Evolutionary conservation across 257 asterid genomes (phyloP).

Genomic region (Pogostemon cablin): DNA sequence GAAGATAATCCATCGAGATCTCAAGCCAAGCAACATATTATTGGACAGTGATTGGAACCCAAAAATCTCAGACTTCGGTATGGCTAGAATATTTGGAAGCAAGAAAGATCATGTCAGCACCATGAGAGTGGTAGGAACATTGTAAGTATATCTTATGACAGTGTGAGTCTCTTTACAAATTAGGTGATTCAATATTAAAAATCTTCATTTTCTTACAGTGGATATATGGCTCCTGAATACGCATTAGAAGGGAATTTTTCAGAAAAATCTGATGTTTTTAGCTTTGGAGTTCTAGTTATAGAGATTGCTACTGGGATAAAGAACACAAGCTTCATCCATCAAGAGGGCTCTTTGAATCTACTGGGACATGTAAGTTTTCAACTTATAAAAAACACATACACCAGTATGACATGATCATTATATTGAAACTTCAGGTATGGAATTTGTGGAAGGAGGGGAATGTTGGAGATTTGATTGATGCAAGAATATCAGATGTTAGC

Average conservation of each 20-base stretch:
- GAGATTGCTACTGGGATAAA: constrained; percentile 55
- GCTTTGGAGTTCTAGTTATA: constrained; percentile 48
- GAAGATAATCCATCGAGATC: constrained; percentile 6
- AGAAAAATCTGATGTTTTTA: constrained; percentile 21
- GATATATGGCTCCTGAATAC: constrained; percentile 27
- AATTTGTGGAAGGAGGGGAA: constrained; percentile 17
- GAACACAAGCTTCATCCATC: constrained; percentile 34
- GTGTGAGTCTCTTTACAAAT: background rate
- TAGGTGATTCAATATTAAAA: too few species aligned
- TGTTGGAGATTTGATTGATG: background rate
- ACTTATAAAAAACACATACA: background rate
- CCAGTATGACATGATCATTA: background rate
- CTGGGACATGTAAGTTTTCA: constrained; percentile 45
- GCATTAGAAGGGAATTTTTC: constrained; percentile 20
- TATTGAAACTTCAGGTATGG: constrained; percentile 14
- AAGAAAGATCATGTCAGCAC: constrained; percentile 61
- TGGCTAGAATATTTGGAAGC: constrained; percentile 28
- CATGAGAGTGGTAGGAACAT: constrained; percentile 56
- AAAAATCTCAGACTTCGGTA: constrained; percentile 20
- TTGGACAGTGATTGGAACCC: constrained; percentile 14
- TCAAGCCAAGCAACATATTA: background rate
- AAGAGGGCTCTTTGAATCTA: constrained; percentile 26
- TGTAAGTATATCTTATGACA: constrained; percentile 39
- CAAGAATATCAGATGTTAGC: background rate
- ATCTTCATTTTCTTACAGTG: constrained; percentile 43